Base-by-base conservation (phyloP, 495 filamentous ascomycete genomes). In the Xylaria scruposa region DNA sequence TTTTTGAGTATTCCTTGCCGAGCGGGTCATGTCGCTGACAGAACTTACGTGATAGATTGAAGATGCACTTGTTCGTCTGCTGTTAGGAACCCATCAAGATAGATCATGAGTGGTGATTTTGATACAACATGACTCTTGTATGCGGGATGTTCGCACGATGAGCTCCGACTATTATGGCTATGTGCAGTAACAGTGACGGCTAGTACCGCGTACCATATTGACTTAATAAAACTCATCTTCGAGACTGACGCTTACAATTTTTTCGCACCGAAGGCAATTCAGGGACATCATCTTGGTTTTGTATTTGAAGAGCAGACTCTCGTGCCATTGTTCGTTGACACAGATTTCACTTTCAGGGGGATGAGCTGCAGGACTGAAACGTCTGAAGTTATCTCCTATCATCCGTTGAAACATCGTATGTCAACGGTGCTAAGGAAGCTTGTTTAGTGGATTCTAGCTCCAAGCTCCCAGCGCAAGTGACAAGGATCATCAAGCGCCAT, bases 61-160 rank as follows among this genome's bases (percentile, higher is more conserved):
- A 87, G 75, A 54, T 87, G 82, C 2, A 67, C 70, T 44, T 79
- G 80, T 68, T 87, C 85, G 26, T 76, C 67, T 15, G 77, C 40
- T 3, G 83, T 85, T 49, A 87, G 63, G 72, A 87, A 87, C 73
- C 84, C 76, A 47, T 78, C 80, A 73, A 89, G 83, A 77, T 89
- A 89, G 67, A 90, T 85, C 4, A 90, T 82, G 5, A 89, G 78
- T 0, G 88, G 88, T 9, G 81, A 83, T 71, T 85, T 83, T 31
- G 86, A 88, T 66, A 89, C 82, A 67, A 89, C 75, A 68, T 85
- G 82, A 13, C 84, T 81, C 44, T 83, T 80, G 77, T 88, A 88
- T 24, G 79, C 78, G 29, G 84, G 81, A 59, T 83, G 80, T 65
- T 77, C 46, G 76, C 83, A 83, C 24, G 46, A 74, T 17, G 72